Evolutionary conservation across 192 early-diverging fungal species (phyloP).

Genomic region (Coemansia javaensis): DNA sequence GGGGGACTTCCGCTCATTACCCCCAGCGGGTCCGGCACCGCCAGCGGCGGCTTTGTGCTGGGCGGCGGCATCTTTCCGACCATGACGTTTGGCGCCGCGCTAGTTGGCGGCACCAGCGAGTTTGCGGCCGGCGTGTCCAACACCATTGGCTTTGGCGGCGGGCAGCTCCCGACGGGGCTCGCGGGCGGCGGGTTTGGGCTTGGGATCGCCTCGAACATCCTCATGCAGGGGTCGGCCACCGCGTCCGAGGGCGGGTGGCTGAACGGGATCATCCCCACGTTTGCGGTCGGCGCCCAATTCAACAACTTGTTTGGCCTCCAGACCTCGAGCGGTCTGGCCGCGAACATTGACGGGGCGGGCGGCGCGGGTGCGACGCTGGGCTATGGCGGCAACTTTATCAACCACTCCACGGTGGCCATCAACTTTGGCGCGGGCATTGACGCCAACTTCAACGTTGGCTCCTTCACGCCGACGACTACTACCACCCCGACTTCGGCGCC

Average conservation of each 20-base stretch:
- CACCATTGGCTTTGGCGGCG: conserved; percentile 18
- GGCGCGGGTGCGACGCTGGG: conserved; percentile 4
- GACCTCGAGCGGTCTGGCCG: conserved; percentile 3
- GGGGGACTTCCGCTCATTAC: conserved; percentile 6
- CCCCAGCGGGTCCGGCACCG: conserved; percentile 4
- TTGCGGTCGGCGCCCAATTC: conserved; percentile 3
- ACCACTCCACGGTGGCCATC: conserved; percentile 2
- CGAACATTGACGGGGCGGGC: conserved; percentile 3
- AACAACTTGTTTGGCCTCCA: conserved; percentile 9
- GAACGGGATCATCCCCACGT: conserved; percentile 7
- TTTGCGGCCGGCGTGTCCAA: conserved; percentile 9
- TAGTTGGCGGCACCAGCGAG: conserved; percentile 1
- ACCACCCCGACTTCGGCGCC: conserved; percentile 1
- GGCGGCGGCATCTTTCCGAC: conserved; percentile 32
- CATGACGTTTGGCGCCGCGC: conserved; percentile 7
- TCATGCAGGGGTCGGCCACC: conserved; percentile 10
- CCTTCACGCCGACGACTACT: background rate
- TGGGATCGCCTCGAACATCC: conserved; percentile 6
- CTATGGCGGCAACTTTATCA: conserved; percentile 29
- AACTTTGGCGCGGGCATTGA: conserved; percentile 12
- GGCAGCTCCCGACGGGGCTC: conserved; percentile 3
- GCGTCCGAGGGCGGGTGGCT: conserved; percentile 23
- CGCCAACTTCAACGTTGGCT: conserved; percentile 10
- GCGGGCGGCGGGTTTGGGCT: conserved; percentile 6
- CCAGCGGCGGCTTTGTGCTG: conserved; percentile 9